Evolutionary conservation across 1,139 yeast species (phyloP).

Genomic region (Yamadazyma atmosphaerica): DNA sequence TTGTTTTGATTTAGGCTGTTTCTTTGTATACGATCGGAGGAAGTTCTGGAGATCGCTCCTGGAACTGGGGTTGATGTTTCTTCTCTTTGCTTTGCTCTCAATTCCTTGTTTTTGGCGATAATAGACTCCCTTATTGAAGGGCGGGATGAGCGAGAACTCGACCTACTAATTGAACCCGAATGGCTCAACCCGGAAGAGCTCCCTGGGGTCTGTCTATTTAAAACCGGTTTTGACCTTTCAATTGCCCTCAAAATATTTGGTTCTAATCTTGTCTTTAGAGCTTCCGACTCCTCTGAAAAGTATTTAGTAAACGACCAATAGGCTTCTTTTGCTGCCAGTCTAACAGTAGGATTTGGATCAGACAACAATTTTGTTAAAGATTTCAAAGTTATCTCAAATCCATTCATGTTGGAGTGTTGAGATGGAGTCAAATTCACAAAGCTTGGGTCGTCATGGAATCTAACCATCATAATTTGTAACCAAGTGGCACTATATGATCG

Average conservation of each 20-base stretch:
- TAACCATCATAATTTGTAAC: conserved; percentile 61
- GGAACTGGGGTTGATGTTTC: conserved; percentile 19
- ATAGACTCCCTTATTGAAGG: conserved; percentile 37
- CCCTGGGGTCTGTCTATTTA: conserved; percentile 7
- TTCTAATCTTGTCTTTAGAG: conserved; percentile 50
- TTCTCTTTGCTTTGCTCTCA: conserved; percentile 24
- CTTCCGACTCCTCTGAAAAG: conserved; percentile 51
- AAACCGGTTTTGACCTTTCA: conserved; percentile 50
- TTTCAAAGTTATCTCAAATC: conserved; percentile 51
- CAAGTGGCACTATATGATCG: conserved; percentile 70
- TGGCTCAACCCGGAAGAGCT: not conserved
- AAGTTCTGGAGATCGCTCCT: conserved; percentile 5
- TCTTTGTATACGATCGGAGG: conserved; percentile 1
- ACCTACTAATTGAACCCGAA: conserved; percentile 4
- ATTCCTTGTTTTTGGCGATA: conserved; percentile 34
- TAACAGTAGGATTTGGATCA: conserved; percentile 80
- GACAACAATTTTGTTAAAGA: conserved; percentile 60
- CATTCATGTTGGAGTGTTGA: conserved; percentile 16
- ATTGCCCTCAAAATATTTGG: conserved; percentile 37
- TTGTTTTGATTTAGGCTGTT: not conserved
- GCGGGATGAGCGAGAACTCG: conserved; percentile 16
- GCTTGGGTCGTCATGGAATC: conserved; percentile 26
- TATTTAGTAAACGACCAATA: conserved; percentile 67
- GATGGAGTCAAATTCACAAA: conserved; percentile 6
- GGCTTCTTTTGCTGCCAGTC: conserved; percentile 71